Evolutionary conservation across 2,329 filamentous ascomycete genomes (phyloP).

Genomic region (Cephalotrichum gorgonifer): DNA sequence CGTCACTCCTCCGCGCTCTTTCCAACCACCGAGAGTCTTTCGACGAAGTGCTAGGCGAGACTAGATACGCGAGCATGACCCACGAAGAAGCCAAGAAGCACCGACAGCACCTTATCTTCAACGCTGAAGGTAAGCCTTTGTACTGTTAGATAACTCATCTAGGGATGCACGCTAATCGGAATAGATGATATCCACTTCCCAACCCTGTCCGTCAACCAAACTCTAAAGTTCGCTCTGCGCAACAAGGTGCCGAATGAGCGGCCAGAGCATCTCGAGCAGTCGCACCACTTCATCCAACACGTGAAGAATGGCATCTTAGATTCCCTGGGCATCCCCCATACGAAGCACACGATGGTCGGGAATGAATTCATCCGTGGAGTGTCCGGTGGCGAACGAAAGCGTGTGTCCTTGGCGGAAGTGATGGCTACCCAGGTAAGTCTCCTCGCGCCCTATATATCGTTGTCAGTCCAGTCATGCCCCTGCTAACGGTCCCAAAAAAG

Average conservation of each 20-base stretch:
- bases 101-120: conserved; percentile 19
- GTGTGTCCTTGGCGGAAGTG: conserved; percentile 66
- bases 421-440: conserved; percentile 28
- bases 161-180: conserved; percentile 6
- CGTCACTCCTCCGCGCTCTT: conserved; percentile 18
- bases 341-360: conserved; percentile 57
- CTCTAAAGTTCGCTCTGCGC: conserved; percentile 55
- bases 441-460: neutral
- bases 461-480: too few species aligned
- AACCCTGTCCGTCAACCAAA: conserved; percentile 56
- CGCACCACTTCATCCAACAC: conserved; percentile 18
- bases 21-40: conserved; percentile 19
- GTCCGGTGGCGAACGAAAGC: conserved; percentile 58
- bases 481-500: conserved; percentile 3
- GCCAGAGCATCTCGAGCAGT: conserved; percentile 21
- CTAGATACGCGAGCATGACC: conserved; percentile 16
- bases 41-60: conserved; percentile 15
- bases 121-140: conserved; percentile 16
- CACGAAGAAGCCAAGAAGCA: conserved; percentile 14
- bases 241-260: conserved; percentile 52
- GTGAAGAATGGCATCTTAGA: conserved; percentile 26
- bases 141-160: too few species aligned
- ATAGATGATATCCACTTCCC: conserved; percentile 55
- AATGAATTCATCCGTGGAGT: conserved; percentile 56
- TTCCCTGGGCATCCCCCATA: conserved; percentile 60